These are phyloP conservation scores for Lachnellula hyalina DNA, from an alignment of 2,329 filamentous ascomycete species.

Conservation along the genomic window DNA sequence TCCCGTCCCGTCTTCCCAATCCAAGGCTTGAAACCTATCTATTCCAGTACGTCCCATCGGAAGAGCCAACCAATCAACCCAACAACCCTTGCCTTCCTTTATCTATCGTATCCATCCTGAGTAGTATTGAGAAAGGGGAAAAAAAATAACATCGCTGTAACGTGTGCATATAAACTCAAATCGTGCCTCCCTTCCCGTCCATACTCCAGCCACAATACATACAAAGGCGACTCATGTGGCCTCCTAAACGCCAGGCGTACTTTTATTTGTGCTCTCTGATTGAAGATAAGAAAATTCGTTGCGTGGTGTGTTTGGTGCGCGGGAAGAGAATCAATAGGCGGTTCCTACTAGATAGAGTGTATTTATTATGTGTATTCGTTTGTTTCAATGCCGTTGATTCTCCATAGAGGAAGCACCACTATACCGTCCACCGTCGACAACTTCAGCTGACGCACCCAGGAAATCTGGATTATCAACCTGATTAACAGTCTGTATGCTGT, in stretches of 20 bases:
- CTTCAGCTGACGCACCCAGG: constrained; percentile 50
- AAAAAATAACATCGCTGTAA: not conserved
- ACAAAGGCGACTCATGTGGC: not conserved
- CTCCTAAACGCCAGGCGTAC: not conserved
- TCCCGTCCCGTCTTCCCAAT: not conserved
- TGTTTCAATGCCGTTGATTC: constrained; percentile 9
- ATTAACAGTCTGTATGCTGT: constrained; percentile 51
- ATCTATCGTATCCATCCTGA: not conserved
- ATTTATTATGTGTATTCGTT: not conserved
- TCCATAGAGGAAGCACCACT: constrained; percentile 23
- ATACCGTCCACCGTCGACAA: constrained; percentile 40
- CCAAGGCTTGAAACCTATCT: not conserved
- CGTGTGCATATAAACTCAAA: not conserved
- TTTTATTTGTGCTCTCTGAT: not conserved
- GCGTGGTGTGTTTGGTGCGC: not conserved
- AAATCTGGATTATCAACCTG: constrained; percentile 43
- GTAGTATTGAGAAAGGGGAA: not conserved
- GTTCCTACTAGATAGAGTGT: not conserved
- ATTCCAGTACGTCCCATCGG: too few species aligned
- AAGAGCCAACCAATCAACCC: not conserved
- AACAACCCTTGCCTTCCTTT: not conserved
- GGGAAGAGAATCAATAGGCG: not conserved
- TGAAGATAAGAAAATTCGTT: constrained; percentile 10
- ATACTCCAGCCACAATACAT: not conserved
- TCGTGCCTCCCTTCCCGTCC: not conserved